Evolutionary conservation across 768 basidiomycete species (phyloP), one percentile per base, ranked within the genome.

Genomic region (Royoungia palumana): DNA sequence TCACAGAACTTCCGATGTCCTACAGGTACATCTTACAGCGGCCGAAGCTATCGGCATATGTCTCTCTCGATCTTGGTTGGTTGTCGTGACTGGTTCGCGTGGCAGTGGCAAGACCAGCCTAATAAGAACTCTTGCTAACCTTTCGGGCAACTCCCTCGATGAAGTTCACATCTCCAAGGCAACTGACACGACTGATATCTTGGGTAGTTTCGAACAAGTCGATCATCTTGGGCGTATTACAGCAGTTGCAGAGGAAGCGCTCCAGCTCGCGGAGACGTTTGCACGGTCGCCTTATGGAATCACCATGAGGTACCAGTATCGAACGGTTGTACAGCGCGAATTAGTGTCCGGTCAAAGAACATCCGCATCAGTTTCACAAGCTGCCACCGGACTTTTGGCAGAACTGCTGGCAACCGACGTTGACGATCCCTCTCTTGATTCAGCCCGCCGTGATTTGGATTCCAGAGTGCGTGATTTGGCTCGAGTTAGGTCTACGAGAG

Each of bases 131-230:
- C 64, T 94, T 37, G 91, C 94, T 28, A 69, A 80, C 44, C 69
- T 84, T 32, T 79, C 80, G 28, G 95, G 96, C 21, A 77, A 80
- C 43, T 38, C 65, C 20, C 75, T 97, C 1, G 75, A 74, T 19
- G 89, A 92, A 64, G 77, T 96, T 40, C 74, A 82, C 16, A 73
- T 97, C 61, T 94, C 89, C 64, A 85, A 79, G 49, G 85, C 89
- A 7, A 93, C 90, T 3, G 96, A 99, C 64, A 89, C 94, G 2
- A 84, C 85, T 66, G 96, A 99, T 67, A 84, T 99, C 28, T 71
- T 99, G 37, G 96, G 96, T 28, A 87, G 89, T 64, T 98, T 97
- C 61, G 96, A 99, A 68, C 95, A 98, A 69, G 81, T 86, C 22
- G 88, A 93, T 63, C 46, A 63, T 32, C 68, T 67, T n/a, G 70